A percentile compares a stretch with the other conserved stretches of the same genome.
These are phyloP conservation scores for Populus hybrid DNA, from an alignment of 441 rosid genomes.

Conservation along the genomic window DNA sequence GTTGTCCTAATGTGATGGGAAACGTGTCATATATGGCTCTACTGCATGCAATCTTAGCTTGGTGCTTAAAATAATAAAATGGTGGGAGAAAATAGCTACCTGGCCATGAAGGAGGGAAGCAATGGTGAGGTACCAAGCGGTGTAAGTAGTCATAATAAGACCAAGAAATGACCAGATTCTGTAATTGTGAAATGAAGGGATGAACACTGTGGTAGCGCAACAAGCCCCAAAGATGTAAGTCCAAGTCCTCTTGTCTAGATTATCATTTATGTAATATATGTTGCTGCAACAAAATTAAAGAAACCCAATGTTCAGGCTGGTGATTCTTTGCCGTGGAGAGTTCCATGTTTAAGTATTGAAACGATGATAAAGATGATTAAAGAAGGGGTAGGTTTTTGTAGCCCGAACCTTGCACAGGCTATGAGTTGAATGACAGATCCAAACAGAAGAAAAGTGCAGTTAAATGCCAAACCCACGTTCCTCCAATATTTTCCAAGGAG, in stretches of 20 bases:
- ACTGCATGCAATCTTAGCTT: not conserved
- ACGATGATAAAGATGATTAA: not conserved
- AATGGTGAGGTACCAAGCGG: slow-evolving; percentile 92
- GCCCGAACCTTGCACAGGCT: slow-evolving; percentile 87
- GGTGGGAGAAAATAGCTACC: slow-evolving; percentile 32
- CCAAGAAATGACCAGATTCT: slow-evolving; percentile 97
- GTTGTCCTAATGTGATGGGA: not conserved
- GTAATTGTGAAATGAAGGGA: slow-evolving; percentile 94
- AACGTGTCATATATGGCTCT: not conserved
- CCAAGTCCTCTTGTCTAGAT: slow-evolving; percentile 94
- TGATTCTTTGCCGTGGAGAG: not conserved
- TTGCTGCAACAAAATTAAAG: slow-evolving; percentile 49
- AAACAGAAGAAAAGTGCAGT: slow-evolving; percentile 89
- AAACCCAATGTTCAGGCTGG: not conserved
- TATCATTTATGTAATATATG: slow-evolving; percentile 91
- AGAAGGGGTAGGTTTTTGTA: not conserved
- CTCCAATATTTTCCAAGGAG: slow-evolving; percentile 90
- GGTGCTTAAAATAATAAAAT: not conserved
- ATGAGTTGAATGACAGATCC: slow-evolving; percentile 99
- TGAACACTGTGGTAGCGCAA: slow-evolving; percentile 93
- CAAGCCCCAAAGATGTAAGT: slow-evolving; percentile 96
- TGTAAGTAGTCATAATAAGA: slow-evolving; percentile 94
- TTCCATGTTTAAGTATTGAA: not conserved
- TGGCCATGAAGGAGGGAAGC: slow-evolving; percentile 86
- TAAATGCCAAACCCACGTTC: slow-evolving; percentile 84